Base-by-base conservation (phyloP, 352 stramenopile genomes). In the Thalassiosira exigua region DNA sequence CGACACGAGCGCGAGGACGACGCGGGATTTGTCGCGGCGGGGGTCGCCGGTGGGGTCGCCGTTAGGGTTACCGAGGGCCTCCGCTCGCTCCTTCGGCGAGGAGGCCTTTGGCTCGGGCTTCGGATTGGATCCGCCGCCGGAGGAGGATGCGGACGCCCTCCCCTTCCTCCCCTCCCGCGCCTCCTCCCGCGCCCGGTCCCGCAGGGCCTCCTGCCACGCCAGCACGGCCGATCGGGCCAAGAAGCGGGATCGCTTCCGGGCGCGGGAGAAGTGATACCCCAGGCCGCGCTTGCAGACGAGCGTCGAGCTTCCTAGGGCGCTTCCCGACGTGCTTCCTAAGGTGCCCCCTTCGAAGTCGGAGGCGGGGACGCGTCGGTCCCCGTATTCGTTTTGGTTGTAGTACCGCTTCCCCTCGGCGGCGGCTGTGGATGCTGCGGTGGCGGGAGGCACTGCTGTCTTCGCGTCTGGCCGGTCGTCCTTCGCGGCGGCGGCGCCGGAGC, bases 251-350 rank as follows among this genome's bases (percentile, higher is more conserved):
- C 41, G 21, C 39, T 66, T 74, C n/a, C 65, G 52, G 21, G 42
- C 33, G 2, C 65, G 52, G n/a, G 65, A 74, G 39, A 74, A 74
- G 46, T 74, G 65, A 59, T 74, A 66, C 12, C 65, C 65, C 21
- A 74, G 41, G 7, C 65, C 65, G 41, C 65, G 65, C 36, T 74
- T 74, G 26, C 65, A 74, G 41, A 65, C 44, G 3, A 46, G 22
- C 14, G 56, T 17, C 1, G 26, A 36, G 22, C 48, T 29, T n/a
- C 22, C 29, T 12, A n/a, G n/a, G n/a, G n/a, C n/a, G n/a, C n/a
- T n/a, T n/a, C n/a, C n/a, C n/a, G n/a, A n/a, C n/a, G n/a, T n/a
- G n/a, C n/a, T n/a, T n/a, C n/a, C n/a, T n/a, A n/a, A n/a, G n/a
- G n/a, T n/a, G n/a, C n/a, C n/a, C n/a, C n/a, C n/a, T n/a, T n/a